Percentiles rank a stretch among this genome's conserved stretches.
Evolutionary conservation across 768 basidiomycete genomes (phyloP).

Genomic region (Leccinum truebloodii): DNA sequence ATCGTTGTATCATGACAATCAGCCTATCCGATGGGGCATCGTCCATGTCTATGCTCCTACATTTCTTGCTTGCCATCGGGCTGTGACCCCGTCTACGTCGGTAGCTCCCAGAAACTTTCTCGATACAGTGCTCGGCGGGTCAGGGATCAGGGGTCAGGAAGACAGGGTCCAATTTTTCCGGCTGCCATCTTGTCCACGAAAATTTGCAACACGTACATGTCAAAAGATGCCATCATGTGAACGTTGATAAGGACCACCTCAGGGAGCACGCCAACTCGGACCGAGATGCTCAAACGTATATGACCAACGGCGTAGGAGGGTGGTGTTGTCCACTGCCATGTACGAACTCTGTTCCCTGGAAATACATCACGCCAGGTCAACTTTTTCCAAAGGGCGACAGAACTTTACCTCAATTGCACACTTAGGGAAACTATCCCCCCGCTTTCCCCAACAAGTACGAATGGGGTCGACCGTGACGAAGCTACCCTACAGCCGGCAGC

Average conservation of each 20-base stretch:
- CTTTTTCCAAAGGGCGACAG: background rate
- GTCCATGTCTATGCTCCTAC: background rate
- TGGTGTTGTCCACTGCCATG: background rate
- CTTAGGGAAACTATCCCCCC: background rate
- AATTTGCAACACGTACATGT: background rate
- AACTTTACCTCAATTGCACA: background rate
- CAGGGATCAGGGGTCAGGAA: background rate
- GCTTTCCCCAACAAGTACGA: background rate
- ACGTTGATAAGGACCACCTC: background rate
- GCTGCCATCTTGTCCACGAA: background rate
- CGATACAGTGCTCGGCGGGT: background rate
- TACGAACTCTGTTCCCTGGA: background rate
- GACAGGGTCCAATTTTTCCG: background rate
- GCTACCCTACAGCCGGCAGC: background rate
- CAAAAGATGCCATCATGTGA: background rate
- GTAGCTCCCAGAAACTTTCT: background rate
- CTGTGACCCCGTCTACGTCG: background rate
- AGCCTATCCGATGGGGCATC: too few relatives aligned
- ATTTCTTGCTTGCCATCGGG: background rate
- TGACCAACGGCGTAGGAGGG: background rate
- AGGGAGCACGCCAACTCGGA: background rate
- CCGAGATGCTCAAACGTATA: background rate
- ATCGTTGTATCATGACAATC: too few relatives aligned
- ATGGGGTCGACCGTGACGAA: background rate
- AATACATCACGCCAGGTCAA: background rate